phyloP scores from a whole-genome alignment of 495 filamentous ascomycete genomes.

The Letharia columbiana region DNA sequence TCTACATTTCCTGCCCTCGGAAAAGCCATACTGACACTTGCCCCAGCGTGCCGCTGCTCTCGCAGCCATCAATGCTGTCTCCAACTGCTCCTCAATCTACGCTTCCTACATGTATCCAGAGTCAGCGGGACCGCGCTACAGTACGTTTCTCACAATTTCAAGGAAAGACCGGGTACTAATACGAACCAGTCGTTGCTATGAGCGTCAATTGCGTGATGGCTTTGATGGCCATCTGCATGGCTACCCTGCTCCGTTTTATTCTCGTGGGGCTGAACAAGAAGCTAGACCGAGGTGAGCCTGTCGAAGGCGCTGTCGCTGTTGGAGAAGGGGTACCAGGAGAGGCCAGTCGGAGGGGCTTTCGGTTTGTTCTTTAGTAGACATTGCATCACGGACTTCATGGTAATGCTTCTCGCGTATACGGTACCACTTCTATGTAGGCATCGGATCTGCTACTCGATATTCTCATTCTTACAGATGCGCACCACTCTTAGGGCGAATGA shows the following conservation, averaged over 20 bases:
- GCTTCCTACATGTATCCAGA: constrained; percentile 66
- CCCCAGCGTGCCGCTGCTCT: constrained; percentile 62
- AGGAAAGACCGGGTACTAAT: background rate
- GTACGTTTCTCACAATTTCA: constrained; percentile 26
- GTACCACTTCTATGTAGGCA: background rate
- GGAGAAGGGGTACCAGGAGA: constrained; percentile 40
- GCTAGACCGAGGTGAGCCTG: constrained; percentile 48
- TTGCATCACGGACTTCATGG: background rate
- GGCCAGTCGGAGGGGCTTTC: constrained; percentile 52
- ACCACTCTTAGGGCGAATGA: background rate
- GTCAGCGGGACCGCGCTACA: constrained; percentile 36
- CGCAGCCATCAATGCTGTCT: constrained; percentile 72
- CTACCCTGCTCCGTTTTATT: constrained; percentile 55
- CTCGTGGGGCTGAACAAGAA: constrained; percentile 64
- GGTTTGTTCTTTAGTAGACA: constrained; percentile 45
- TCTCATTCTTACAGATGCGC: background rate
- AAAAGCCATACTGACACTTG: background rate
- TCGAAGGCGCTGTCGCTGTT: constrained; percentile 33
- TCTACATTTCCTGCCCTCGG: background rate
- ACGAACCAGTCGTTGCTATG: constrained; percentile 52
- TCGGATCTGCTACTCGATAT: background rate
- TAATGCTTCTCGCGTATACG: background rate
- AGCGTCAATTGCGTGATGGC: constrained; percentile 62
- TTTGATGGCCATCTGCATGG: constrained; percentile 55
- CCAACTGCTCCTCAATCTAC: constrained; percentile 65